Conservation (phyloP, 805 yeast species). For the Wickerhamomyces strasburgensis region DNA sequence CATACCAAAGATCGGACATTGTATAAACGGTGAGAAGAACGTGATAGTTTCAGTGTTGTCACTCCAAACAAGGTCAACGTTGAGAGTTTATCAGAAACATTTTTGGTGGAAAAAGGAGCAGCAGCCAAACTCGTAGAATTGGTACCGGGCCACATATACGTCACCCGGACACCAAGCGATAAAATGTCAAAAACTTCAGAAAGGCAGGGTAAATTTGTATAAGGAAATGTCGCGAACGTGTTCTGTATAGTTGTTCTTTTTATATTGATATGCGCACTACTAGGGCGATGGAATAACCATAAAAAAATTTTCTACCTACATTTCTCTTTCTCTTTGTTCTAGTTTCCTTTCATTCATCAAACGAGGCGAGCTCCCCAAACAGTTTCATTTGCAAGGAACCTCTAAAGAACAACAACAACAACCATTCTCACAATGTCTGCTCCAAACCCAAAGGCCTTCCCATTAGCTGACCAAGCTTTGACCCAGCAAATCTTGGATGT, state of each 20-base stretch:
- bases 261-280: not conserved
- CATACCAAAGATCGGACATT: constrained; percentile 78
- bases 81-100: not conserved
- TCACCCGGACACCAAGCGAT: no score
- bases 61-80: not conserved
- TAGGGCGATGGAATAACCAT: not conserved
- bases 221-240: not conserved
- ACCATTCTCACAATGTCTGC: constrained; percentile 63
- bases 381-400: constrained; percentile 38
- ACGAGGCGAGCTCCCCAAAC: constrained; percentile 27
- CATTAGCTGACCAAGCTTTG: constrained; percentile 93
- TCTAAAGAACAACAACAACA: constrained; percentile 21
- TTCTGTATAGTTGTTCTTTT: not conserved
- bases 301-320: not conserved
- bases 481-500: constrained; percentile 96
- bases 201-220: no score
- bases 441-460: constrained; percentile 98
- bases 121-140: constrained; percentile 8
- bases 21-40: constrained; percentile 2
- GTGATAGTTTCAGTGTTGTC: not conserved
- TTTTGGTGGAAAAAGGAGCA: constrained; percentile 9
- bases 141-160: no score
- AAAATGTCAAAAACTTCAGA: no score
- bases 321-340: not conserved
- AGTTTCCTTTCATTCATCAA: constrained; percentile 1